These are phyloP conservation scores for Cystofilobasidium macerans DNA, from an alignment of 768 basidiomycete species.

Conservation along the genomic window DNA sequence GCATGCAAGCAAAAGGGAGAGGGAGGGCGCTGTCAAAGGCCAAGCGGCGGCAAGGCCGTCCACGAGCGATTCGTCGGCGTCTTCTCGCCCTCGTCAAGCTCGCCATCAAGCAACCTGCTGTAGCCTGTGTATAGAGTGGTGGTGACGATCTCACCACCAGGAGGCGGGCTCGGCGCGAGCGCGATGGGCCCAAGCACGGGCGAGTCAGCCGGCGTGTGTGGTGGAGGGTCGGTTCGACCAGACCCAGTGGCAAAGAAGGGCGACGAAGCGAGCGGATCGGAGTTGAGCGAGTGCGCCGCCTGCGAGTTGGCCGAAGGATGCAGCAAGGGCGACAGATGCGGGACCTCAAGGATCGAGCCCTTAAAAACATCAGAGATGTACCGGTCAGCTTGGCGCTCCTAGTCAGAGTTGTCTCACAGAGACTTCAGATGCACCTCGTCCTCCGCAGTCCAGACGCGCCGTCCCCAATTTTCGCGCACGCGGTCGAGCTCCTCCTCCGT, in stretches of 20 bases:
- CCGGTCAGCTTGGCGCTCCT: background rate
- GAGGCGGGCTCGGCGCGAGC: too few species aligned
- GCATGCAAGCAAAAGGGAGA: too few species aligned
- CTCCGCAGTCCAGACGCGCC: slow-evolving; percentile 5
- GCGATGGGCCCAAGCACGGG: slow-evolving; percentile 3
- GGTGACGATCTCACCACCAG: too few species aligned
- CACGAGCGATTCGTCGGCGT: background rate
- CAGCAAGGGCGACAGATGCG: slow-evolving; percentile 23
- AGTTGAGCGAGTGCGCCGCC: background rate
- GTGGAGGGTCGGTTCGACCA: slow-evolving; percentile 43
- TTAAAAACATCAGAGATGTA: background rate
- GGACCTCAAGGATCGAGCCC: slow-evolving; percentile 25
- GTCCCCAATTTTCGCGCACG: background rate
- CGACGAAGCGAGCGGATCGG: background rate
- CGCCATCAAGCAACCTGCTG: background rate
- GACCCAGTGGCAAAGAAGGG: background rate
- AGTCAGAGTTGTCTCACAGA: background rate
- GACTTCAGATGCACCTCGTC: slow-evolving; percentile 15
- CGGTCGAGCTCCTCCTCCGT: slow-evolving; percentile 9
- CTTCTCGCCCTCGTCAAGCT: slow-evolving; percentile 1
- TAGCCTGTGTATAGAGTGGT: background rate
- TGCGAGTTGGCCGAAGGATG: background rate
- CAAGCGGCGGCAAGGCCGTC: background rate
- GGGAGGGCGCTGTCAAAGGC: too few species aligned
- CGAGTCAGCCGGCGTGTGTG: slow-evolving; percentile 24